phyloP scores from a whole-genome alignment of 2,329 filamentous ascomycete genomes.

The Talaromyces amestolkiae region DNA sequence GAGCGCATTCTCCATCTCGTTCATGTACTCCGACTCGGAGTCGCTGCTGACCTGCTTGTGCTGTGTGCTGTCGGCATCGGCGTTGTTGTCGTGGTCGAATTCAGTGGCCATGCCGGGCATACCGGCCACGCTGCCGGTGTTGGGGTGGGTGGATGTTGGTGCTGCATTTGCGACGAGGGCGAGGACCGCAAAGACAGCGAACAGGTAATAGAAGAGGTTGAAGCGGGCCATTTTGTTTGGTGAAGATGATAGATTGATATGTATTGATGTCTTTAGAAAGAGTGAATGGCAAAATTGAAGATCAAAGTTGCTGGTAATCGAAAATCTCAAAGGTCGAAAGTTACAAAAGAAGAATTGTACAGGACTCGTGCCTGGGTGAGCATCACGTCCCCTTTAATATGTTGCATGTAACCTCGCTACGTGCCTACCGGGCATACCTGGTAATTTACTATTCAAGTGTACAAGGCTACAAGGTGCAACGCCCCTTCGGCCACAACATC shows the following conservation, averaged over 20 bases:
- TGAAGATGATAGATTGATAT: slow-evolving; percentile 4
- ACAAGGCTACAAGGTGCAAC: neutral
- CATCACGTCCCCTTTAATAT: slow-evolving; percentile 2
- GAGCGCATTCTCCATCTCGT: slow-evolving; percentile 14
- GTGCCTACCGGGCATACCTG: neutral
- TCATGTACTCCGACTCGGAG: slow-evolving; percentile 11
- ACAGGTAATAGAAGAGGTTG: slow-evolving; percentile 27
- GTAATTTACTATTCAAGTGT: neutral
- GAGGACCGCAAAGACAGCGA: slow-evolving; percentile 31
- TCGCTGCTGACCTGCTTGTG: neutral
- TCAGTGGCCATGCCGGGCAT: slow-evolving; percentile 13
- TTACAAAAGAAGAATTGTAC: neutral
- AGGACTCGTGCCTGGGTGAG: neutral
- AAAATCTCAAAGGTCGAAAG: neutral
- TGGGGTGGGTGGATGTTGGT: slow-evolving; percentile 22
- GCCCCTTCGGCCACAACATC: neutral
- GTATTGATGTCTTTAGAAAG: slow-evolving; percentile 8
- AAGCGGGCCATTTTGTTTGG: slow-evolving; percentile 32
- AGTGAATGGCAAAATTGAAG: slow-evolving; percentile 6
- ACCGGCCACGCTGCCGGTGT: slow-evolving; percentile 15
- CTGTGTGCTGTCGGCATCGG: neutral
- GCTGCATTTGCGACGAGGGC: slow-evolving; percentile 31
- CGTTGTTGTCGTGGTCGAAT: neutral
- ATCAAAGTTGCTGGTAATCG: neutral
- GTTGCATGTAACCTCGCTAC: neutral